Percentiles rank a stretch among this genome's conserved stretches.
These are phyloP conservation scores for Avena eriantha DNA, from an alignment of 176 grass and related monocot genomes.

Conservation along the genomic window DNA sequence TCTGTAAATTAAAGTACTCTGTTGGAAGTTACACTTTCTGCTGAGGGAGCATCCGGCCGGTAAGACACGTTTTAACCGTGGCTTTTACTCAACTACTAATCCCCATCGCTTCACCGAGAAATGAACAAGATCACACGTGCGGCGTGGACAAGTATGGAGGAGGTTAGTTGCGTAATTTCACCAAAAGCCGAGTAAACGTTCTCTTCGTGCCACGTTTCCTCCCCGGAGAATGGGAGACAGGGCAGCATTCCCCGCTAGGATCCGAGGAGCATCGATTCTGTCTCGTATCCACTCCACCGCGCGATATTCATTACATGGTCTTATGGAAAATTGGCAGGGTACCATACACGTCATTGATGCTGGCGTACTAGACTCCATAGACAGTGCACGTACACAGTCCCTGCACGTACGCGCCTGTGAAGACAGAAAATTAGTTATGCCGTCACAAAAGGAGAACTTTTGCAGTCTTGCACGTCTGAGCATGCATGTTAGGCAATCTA, in stretches of 20 bases:
- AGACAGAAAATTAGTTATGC: not conserved
- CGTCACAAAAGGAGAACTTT: not conserved
- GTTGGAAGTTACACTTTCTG: too few relatives aligned
- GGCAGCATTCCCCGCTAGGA: not conserved
- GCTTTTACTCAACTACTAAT: not conserved
- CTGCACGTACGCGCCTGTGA: not conserved
- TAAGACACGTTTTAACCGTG: not conserved
- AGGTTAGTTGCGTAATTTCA: conserved; percentile 25
- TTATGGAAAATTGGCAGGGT: too few relatives aligned
- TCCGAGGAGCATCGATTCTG: not conserved
- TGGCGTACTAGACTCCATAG: not conserved
- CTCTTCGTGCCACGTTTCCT: conserved; percentile 29
- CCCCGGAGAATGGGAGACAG: not conserved
- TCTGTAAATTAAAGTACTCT: too few relatives aligned
- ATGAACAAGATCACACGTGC: not conserved
- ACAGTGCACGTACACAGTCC: not conserved
- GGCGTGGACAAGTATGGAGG: not conserved
- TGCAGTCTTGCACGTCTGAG: not conserved
- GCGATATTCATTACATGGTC: not conserved
- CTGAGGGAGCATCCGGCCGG: too few relatives aligned
- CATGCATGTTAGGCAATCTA: not conserved
- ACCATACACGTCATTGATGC: not conserved
- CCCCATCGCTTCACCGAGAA: too few relatives aligned
- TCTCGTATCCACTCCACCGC: not conserved
- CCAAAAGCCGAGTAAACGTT: not conserved